Conservation (phyloP, 768 basidiomycete species). For the Hypholoma sublateritium region DNA sequence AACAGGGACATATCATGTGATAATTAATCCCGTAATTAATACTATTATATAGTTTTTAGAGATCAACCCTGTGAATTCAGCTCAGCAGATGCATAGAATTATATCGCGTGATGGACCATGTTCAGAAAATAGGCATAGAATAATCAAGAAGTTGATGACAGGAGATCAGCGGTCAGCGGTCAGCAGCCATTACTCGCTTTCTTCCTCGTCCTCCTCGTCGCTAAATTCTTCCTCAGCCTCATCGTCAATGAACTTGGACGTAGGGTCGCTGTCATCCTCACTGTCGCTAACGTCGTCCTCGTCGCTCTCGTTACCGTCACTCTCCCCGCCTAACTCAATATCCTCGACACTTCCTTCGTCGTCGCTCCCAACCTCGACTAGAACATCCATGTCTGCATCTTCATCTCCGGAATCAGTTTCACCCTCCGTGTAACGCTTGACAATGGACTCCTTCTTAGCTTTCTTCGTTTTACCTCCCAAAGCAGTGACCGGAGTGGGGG, state of each 20-base stretch:
- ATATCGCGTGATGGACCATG: not conserved
- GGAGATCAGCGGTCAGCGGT: not conserved
- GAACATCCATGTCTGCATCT: conserved; percentile 60
- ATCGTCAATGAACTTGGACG: conserved; percentile 59
- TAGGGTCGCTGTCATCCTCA: conserved; percentile 42
- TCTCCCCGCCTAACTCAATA: conserved; percentile 68
- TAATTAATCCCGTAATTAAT: too few relatives aligned
- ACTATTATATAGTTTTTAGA: not conserved
- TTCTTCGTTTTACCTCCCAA: conserved; percentile 34
- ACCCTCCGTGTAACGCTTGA: conserved; percentile 73
- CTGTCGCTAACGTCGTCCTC: conserved; percentile 54
- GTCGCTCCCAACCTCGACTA: conserved; percentile 65
- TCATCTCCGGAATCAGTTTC: conserved; percentile 60
- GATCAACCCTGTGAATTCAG: not conserved
- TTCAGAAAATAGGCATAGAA: too few relatives aligned
- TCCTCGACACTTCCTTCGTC: conserved; percentile 73
- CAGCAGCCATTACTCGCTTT: conserved; percentile 40
- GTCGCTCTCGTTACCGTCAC: conserved; percentile 58
- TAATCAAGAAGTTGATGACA: not conserved
- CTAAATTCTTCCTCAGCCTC: conserved; percentile 57
- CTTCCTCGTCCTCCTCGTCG: conserved; percentile 51
- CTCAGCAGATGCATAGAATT: not conserved
- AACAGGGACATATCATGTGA: conserved; percentile 1
- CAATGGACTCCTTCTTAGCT: conserved; percentile 32
- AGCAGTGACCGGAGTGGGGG: conserved; percentile 53